Base-by-base conservation (phyloP, 495 filamentous ascomycete genomes). In the Patellaria atrata region DNA sequence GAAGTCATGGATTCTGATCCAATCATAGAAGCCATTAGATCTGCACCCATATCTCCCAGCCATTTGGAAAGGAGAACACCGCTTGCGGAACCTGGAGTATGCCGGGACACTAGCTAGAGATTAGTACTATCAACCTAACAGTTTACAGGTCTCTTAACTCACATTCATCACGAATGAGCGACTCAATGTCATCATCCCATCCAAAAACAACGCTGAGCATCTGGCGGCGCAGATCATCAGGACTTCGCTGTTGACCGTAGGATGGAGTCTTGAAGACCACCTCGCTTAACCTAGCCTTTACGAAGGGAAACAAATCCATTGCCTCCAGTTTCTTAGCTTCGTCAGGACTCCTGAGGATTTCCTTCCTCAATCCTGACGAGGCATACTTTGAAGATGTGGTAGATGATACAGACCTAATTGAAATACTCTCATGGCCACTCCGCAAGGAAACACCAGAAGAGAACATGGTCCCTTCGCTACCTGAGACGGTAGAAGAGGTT, bases 161-260 rank as follows among this genome's bases (percentile, higher is more conserved):
- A 73, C 71, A 47, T 47, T 97, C 91, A 55, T 96, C 89, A 17
- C 73, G 71, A 30, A 97, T 75, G 48, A 97, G 58, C 23, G 71
- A 74, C 32, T 85, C 71, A 33, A 84, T 75, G 48, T 94, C 84
- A 31, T 77, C 77, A 37, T 83, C 75, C 84, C 87, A 96, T 7
- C 89, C 91, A 61, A 97, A 97, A 1, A 97, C 83, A 19, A 82
- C 77, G 51, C 71, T 82, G 13, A 97, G 63, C 91, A 96, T 96
- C 58, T 93, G 82, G 23, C 68, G 72, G 30, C 87, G 76, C 24
- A 94, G 68, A 45, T 89, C 78, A 52, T 94, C 79, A 17, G 86
- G 75, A 2, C 79, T 87, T 18, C 89, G 53, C 25, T 68, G 64
- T 4, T 78, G 68, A 39, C 82, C 77, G 19, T 71, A 63, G 13